Evolutionary conservation across 2,329 filamentous ascomycete genomes (phyloP), one percentile per base, ranked within the genome.

Genomic region (Nigrospora osmanthi): DNA sequence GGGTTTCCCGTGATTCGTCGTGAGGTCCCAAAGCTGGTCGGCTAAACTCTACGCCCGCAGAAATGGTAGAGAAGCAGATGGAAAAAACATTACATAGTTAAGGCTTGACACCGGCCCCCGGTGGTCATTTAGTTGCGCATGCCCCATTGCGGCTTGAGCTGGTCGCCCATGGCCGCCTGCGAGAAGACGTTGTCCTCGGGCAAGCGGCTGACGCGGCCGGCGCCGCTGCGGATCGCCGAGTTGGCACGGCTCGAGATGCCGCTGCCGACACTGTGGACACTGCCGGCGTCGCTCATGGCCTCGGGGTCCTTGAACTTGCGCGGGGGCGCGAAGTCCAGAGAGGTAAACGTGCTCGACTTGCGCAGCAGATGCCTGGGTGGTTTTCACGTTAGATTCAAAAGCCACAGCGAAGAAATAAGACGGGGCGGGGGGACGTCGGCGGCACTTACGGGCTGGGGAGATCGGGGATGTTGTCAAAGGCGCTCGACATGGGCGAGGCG

Each of bases 401-500:
- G 23, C 6, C 23, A 28, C 19, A 55, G 51, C n/a, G n/a, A n/a
- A n/a, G n/a, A 57, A 52, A 37, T 35, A 23, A 33, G 11, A 11
- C 11, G 23, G 5, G n/a, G 14, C 35, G n/a, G 16, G 4, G 2
- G 32, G 5, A 13, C 23, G 13, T 16, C 11, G 11, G 10, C 40
- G 50, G 23, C 50, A 85, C 87, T 85, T 81, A 91, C 80, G 93
- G 89, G 75, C 89, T 96, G 34, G 93, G 93, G 51, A 98, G 81
- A 10, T 78, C 76, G 12, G 84, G 68, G 49, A 97, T 81, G 47
- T 97, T 91, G 46, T 97, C 91, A 64, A 89, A 96, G 6, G 89
- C 76, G 48, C 85, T 88, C 19, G 77, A 83, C 35, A 96, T 74
- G 1, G 90, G 90, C n/a, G 82, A 85, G 59, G 87, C 84, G 30